A percentile compares a stretch with the other conserved stretches of the same genome.
Evolutionary conservation across 2,329 filamentous ascomycete species (phyloP).

Genomic region (Cercospora sojina): DNA sequence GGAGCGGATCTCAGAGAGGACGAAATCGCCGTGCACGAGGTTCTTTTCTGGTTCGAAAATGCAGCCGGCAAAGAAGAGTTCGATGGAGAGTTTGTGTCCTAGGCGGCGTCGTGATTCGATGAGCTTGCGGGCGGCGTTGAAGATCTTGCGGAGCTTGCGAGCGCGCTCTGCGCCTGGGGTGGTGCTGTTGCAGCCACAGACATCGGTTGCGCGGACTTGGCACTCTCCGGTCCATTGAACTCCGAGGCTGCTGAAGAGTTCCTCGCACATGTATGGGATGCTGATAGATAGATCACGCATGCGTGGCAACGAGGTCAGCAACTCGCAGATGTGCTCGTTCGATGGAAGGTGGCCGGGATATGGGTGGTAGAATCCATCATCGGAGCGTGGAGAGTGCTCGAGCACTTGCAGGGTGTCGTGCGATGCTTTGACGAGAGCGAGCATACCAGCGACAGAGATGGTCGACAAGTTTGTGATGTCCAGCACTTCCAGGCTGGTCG

Average conservation of each 20-base stretch:
- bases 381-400: constrained; percentile 54
- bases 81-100: constrained; percentile 45
- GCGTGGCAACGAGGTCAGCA: constrained; percentile 48
- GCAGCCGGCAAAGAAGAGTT: constrained; percentile 53
- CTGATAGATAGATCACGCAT: constrained; percentile 51
- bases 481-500: constrained; percentile 53
- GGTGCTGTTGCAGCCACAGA: constrained; percentile 47
- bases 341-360: constrained; percentile 46
- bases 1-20: constrained; percentile 44
- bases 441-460: constrained; percentile 53
- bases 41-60: constrained; percentile 51
- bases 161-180: constrained; percentile 37
- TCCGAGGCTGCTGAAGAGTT: constrained; percentile 46
- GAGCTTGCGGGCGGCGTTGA: constrained; percentile 45
- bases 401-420: constrained; percentile 50
- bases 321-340: constrained; percentile 50
- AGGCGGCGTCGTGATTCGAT: constrained; percentile 41
- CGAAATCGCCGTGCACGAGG: constrained; percentile 52
- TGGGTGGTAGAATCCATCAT: constrained; percentile 54
- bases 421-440: constrained; percentile 53
- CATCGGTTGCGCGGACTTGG: constrained; percentile 51
- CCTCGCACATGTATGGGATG: constrained; percentile 50
- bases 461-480: constrained; percentile 56
- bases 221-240: constrained; percentile 49
- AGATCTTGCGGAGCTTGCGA: constrained; percentile 42